These are phyloP conservation scores for Penicillium sp. DNA, from an alignment of 2,329 filamentous ascomycete genomes.

Conservation along the genomic window DNA sequence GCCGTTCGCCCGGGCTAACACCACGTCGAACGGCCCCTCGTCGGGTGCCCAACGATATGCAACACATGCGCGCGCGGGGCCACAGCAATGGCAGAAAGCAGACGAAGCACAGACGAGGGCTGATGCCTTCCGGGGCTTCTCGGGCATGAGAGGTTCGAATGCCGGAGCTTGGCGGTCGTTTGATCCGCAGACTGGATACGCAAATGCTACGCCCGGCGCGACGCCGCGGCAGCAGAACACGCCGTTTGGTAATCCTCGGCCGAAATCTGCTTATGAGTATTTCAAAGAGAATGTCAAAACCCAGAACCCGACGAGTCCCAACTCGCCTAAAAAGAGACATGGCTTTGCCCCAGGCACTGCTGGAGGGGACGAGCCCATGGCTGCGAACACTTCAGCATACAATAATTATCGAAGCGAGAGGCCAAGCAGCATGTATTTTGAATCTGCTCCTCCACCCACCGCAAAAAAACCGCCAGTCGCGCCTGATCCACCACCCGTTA, in stretches of 20 bases:
- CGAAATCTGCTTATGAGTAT: slow-evolving; percentile 43
- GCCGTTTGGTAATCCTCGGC: slow-evolving; percentile 25
- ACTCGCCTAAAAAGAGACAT: slow-evolving; percentile 50
- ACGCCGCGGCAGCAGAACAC: slow-evolving; percentile 23
- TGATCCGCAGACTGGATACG: slow-evolving; percentile 38
- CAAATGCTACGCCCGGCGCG: slow-evolving; percentile 19
- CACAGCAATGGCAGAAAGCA: slow-evolving; percentile 40
- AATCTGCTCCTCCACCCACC: slow-evolving; percentile 42
- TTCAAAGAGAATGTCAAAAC: slow-evolving; percentile 34
- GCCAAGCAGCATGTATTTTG: slow-evolving; percentile 35
- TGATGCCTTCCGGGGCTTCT: slow-evolving; percentile 46
- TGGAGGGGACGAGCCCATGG: slow-evolving; percentile 59
- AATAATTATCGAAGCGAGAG: slow-evolving; percentile 38
- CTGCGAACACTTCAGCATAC: slow-evolving; percentile 53
- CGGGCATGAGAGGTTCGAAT: slow-evolving; percentile 42
- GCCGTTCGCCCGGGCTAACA: slow-evolving; percentile 18
- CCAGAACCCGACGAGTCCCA: slow-evolving; percentile 37
- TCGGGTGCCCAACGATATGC: slow-evolving; percentile 42
- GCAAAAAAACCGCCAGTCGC: slow-evolving; percentile 41
- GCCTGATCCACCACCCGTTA: slow-evolving; percentile 13
- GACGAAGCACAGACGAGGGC: slow-evolving; percentile 43
- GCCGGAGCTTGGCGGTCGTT: slow-evolving; percentile 40
- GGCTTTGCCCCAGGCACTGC: slow-evolving; percentile 59
- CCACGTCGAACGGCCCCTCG: slow-evolving; percentile 33
- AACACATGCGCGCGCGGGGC: slow-evolving; percentile 40